Percentiles rank a stretch among this genome's conserved stretches.
Conservation (phyloP, 2,329 filamentous ascomycete species). For the Orbilia quercus region DNA sequence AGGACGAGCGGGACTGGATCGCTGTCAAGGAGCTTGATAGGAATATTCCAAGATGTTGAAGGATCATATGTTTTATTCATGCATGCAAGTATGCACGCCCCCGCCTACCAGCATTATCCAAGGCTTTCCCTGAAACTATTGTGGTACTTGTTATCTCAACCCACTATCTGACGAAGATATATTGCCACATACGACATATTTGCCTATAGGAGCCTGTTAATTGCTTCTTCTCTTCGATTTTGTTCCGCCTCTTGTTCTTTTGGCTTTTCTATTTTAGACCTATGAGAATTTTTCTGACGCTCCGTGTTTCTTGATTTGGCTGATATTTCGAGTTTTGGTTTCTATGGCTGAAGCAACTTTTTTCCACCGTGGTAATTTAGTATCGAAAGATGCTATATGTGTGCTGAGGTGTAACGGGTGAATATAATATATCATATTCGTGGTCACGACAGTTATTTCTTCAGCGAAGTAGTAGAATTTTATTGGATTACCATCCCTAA, state of each 20-base stretch:
- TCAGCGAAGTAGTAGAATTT: no score
- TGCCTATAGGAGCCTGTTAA: background rate
- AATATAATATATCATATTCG: no score
- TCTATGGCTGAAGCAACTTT: background rate
- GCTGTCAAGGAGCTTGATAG: constrained; percentile 39
- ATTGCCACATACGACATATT: background rate
- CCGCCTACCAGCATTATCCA: background rate
- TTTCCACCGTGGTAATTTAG: no score
- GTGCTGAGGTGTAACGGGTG: no score
- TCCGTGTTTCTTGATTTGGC: background rate
- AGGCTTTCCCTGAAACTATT: background rate
- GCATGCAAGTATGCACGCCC: background rate
- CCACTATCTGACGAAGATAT: background rate
- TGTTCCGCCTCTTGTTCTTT: no score
- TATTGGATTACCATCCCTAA: no score
- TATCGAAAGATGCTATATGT: no score
- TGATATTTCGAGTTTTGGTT: background rate
- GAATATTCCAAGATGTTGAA: constrained; percentile 16
- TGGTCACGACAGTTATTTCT: no score
- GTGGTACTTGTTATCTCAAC: background rate
- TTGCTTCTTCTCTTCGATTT: no score
- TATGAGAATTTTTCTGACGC: no score
- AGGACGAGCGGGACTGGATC: constrained; percentile 34
- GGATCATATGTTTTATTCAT: background rate
- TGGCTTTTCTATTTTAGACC: no score